Evolutionary conservation across 371 early-diverging fungal species (phyloP).

Genomic region (Haplosporangium sp.): DNA sequence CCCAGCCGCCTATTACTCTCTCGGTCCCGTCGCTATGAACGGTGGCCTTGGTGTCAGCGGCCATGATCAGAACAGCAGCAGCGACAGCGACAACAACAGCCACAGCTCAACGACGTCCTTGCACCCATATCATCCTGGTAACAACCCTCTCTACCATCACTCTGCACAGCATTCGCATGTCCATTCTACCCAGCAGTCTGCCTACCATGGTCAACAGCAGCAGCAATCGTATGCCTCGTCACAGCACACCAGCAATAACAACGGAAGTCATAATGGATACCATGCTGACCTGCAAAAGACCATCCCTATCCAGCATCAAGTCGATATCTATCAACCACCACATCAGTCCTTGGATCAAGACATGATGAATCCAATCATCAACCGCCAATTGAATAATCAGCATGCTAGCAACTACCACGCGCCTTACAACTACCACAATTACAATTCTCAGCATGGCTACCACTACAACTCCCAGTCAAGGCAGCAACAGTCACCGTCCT

Average conservation of each 20-base stretch:
- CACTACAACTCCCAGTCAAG: conserved; percentile 10
- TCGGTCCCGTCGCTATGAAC: conserved; percentile 44
- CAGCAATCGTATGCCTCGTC: conserved; percentile 7
- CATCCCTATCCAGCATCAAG: conserved; percentile 31
- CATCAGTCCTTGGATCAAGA: conserved; percentile 34
- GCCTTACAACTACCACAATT: conserved; percentile 23
- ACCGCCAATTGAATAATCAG: conserved; percentile 45
- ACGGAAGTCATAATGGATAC: conserved; percentile 18
- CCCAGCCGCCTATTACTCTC: conserved; percentile 36
- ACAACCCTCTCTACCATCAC: conserved; percentile 7
- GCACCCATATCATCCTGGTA: conserved; percentile 21
- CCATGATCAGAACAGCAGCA: conserved; percentile 3
- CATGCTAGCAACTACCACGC: conserved; percentile 43
- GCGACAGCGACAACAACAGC: conserved; percentile 9
- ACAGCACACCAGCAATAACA: conserved; percentile 9
- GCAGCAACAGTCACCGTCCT: conserved; percentile 6
- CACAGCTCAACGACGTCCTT: conserved; percentile 8
- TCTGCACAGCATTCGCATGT: conserved; percentile 7
- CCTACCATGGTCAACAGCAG: conserved; percentile 16
- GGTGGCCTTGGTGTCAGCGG: conserved; percentile 22
- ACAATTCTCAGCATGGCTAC: conserved; percentile 16
- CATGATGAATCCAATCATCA: conserved; percentile 35
- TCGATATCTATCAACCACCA: conserved; percentile 49
- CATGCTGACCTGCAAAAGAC: conserved; percentile 30
- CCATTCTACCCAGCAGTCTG: background rate